Percentiles rank a stretch among this genome's conserved stretches.
Conservation (phyloP, 2,329 filamentous ascomycete genomes). For the Microdochium trichocladiopsis region DNA sequence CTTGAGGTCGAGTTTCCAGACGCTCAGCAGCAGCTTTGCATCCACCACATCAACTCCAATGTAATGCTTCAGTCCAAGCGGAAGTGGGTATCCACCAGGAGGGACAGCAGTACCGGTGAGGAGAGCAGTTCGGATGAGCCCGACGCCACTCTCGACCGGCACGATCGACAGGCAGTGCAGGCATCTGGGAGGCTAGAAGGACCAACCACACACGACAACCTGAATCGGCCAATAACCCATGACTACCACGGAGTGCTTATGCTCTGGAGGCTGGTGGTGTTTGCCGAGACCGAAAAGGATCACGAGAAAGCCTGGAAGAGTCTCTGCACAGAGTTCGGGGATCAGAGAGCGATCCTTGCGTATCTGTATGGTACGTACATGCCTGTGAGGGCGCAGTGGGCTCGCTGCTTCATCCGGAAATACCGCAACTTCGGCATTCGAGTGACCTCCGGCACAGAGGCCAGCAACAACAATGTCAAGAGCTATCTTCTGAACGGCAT, state of each 20-base stretch:
- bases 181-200: too few relatives aligned
- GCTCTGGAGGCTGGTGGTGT: not conserved
- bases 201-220: too few relatives aligned
- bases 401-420: not conserved
- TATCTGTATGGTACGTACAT: not conserved
- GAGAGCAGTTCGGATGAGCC: too few relatives aligned
- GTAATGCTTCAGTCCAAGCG: not conserved
- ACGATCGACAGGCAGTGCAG: too few relatives aligned
- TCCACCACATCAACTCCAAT: too few relatives aligned
- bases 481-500: conserved; percentile 1
- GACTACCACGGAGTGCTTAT: too few relatives aligned
- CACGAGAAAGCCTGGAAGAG: not conserved
- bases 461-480: not conserved
- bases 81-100: too few relatives aligned
- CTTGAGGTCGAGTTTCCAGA: too few relatives aligned
- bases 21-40: too few relatives aligned
- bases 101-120: too few relatives aligned
- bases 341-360: not conserved
- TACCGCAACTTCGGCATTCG: conserved; percentile 1
- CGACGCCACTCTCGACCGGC: too few relatives aligned
- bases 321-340: not conserved
- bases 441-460: not conserved
- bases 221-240: too few relatives aligned
- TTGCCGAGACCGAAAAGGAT: not conserved
- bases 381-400: not conserved